phyloP scores from a whole-genome alignment of 768 basidiomycete species.

The Inosperma sp. region DNA sequence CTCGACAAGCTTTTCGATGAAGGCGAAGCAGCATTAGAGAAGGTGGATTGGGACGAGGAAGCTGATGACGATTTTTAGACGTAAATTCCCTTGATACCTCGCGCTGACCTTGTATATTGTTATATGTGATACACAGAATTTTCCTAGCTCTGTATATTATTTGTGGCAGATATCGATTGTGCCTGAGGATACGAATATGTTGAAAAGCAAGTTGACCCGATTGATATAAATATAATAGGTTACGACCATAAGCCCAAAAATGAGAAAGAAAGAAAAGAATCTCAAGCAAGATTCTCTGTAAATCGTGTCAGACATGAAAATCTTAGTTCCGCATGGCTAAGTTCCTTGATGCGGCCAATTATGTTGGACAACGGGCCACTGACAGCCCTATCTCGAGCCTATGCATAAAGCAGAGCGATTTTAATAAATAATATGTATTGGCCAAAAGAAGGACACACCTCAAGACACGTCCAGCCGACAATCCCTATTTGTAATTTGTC shows the following conservation, averaged over 20 bases:
- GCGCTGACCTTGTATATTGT: background rate
- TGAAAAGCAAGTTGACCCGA: too few species aligned
- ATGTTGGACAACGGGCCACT: constrained; percentile 12
- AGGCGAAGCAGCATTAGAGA: constrained; percentile 65
- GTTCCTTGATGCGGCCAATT: constrained; percentile 14
- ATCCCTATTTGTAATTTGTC: constrained; percentile 22
- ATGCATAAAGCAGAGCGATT: background rate
- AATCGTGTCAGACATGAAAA: constrained; percentile 13
- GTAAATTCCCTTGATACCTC: background rate
- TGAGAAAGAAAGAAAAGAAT: background rate
- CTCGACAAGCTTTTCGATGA: constrained; percentile 73
- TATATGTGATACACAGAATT: background rate
- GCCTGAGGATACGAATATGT: too few species aligned
- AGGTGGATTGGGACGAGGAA: constrained; percentile 71
- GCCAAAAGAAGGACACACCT: constrained; percentile 11
- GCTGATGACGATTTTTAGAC: constrained; percentile 21
- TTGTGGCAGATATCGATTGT: too few species aligned
- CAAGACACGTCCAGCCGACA: constrained; percentile 21
- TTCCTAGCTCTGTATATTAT: background rate
- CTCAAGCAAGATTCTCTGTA: background rate
- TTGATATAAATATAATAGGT: too few species aligned
- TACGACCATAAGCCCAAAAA: constrained; percentile 1
- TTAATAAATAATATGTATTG: background rate
- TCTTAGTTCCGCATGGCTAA: constrained; percentile 14
- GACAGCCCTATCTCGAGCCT: constrained; percentile 20